Base-by-base conservation (phyloP, 306 rosid species). In the Gastrolobium bilobum region DNA sequence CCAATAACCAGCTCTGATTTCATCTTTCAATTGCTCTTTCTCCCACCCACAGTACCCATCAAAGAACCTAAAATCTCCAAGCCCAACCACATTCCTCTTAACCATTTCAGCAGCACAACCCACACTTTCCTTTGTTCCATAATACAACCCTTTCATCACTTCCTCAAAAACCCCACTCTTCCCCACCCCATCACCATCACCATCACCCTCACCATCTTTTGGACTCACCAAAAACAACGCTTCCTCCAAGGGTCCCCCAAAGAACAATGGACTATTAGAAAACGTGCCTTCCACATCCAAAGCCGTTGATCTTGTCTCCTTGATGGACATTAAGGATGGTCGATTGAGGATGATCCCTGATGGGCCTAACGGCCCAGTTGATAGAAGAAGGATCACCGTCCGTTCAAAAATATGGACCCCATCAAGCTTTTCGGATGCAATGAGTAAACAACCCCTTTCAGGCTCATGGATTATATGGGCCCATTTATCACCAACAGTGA, bases 31-130 rank as follows among this genome's bases (percentile, higher is more conserved):
- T 58, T 93, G 98, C 54, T 88, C 94, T 5, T 59, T 86, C 70
- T 86, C 98, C 99, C 98, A 95, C 31, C 96, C 94, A 87, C 99
- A 95, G 14, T 84, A 92, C 73, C 99, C 99, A 84, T 95, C 97
- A 72, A 92, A 95, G 81, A 95, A 95, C 82, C 98, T 88, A 8
- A 95, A 88, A 15, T 95, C 94, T 3, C 75, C 90, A 69, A 86
- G 67, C 76, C 85, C 90, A 67, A 92, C 83, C 52, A 84, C 31
- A 67, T 85, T 68, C 80, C 97, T 90, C 84, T 92, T 92, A 69
- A 95, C 94, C 96, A 95, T 92, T 42, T 91, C 92, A 10, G 96
- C 78, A 1, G 90, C 99, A 82, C 97, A 89, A 0, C 99, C 97
- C 46, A 94, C 89, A 37, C 95, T 89, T 73, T 92, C 97, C 58